phyloP scores from a whole-genome alignment of 2,329 filamentous ascomycete species.

The Aspergillus ochraceoroseus region DNA sequence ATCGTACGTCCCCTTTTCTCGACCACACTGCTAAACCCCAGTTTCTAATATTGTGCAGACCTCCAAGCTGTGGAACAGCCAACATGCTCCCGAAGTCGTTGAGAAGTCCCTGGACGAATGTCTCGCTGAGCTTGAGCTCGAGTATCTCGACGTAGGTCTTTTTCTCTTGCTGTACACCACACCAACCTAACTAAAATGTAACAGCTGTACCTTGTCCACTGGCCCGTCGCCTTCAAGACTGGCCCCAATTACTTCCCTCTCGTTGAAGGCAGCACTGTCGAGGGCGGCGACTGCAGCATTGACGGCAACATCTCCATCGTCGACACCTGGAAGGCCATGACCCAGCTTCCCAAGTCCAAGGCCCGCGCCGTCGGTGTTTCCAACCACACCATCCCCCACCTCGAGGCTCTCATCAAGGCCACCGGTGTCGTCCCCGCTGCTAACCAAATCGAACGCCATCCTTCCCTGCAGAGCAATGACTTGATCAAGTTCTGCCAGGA shows the following conservation, averaged over 20 bases:
- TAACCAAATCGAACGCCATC: slow-evolving; percentile 67
- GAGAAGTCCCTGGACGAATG: slow-evolving; percentile 49
- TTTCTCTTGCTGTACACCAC: no score
- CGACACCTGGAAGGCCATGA: slow-evolving; percentile 47
- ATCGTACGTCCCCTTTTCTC: slow-evolving; percentile 36
- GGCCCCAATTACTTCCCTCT: slow-evolving; percentile 47
- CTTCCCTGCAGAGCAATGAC: slow-evolving; percentile 59
- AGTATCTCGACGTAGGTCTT: slow-evolving; percentile 51
- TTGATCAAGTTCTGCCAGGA: slow-evolving; percentile 54
- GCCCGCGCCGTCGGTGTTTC: slow-evolving; percentile 42
- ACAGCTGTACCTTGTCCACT: slow-evolving; percentile 46
- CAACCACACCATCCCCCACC: slow-evolving; percentile 37
- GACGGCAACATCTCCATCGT: slow-evolving; percentile 42
- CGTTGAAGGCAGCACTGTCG: slow-evolving; percentile 33
- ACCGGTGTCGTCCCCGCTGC: slow-evolving; percentile 56
- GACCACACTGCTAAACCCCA: no score
- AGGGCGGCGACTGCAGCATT: slow-evolving; percentile 42
- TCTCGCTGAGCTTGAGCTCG: slow-evolving; percentile 49
- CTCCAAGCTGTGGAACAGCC: slow-evolving; percentile 58
- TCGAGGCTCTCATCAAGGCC: slow-evolving; percentile 54
- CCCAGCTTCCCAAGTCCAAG: slow-evolving; percentile 41
- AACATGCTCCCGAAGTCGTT: slow-evolving; percentile 50
- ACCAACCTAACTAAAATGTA: no score
- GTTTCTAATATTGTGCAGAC: slow-evolving; percentile 38
- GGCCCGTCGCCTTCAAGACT: slow-evolving; percentile 42